Base-by-base conservation (phyloP, 23 red algal genomes). In the Pyropia yezoensis region DNA sequence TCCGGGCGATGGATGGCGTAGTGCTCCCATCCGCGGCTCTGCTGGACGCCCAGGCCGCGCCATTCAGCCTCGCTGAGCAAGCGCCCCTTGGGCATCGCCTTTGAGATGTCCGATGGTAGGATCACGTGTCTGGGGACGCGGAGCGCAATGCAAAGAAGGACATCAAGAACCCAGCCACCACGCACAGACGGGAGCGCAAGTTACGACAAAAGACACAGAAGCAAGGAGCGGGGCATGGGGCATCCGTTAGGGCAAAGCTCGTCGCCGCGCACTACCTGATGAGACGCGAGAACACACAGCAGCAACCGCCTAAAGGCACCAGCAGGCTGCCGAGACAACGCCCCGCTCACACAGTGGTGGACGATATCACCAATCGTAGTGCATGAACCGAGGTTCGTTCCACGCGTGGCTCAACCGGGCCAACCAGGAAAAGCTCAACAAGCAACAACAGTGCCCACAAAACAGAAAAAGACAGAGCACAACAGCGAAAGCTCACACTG, bases 1-100 rank as follows among this genome's bases (percentile, higher is more conserved):
- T 98, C 94, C 9, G 94, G 94, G 27, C 86, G 70, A 63, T 98
- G 94, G 24, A 98, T 98, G 30, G 94, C 94, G 71, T 98, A 98
- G 76, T 98, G 94, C 6, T 91, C 94, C 94, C 94, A 98, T 15
- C 94, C 94, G 33, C 94, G 87, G 27, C 67, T 78, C 66, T 98
- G 94, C 65, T 98, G 94, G 17, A 98, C 94, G 50, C 94, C 94
- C 9, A 98, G 75, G 30, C 70, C 74, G 12, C 94, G 86, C 94
- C 94, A 98, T 65, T 98, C 94, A 28, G 73, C 70, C 65, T 98
- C 94, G 50, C 61, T 53, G 49, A 98, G 72, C 18, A 98, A 70
- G 50, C 86, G 81, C 52, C 77, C 70, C 66, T 91, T 91, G 18
- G 94, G 94, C 32, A 98, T 52, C 20, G 83, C 76, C 52, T 90